Percentiles rank a stretch among this genome's conserved stretches.
These are phyloP conservation scores for Aspergillus carlsbadensis DNA, from an alignment of 495 filamentous ascomycete genomes.

Conservation along the genomic window DNA sequence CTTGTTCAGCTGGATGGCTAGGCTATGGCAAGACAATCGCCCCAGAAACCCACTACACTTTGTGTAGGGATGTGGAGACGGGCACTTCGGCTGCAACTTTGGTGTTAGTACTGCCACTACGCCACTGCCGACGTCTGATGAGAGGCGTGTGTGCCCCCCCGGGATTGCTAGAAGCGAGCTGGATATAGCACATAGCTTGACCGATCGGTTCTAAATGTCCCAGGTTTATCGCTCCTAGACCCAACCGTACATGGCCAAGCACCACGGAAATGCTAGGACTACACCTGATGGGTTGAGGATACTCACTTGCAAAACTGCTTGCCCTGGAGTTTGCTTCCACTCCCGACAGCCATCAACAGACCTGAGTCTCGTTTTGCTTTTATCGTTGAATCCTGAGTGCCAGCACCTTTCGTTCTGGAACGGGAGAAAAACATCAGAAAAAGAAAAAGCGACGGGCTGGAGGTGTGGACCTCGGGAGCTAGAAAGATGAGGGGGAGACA, in stretches of 20 bases:
- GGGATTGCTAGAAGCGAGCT: not conserved
- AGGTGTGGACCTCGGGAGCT: not conserved
- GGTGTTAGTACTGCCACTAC: not conserved
- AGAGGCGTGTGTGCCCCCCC: not conserved
- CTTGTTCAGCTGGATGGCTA: no score
- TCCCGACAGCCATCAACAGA: conserved; percentile 17
- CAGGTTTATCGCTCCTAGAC: no score
- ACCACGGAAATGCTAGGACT: not conserved
- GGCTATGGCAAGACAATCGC: no score
- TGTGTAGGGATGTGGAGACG: not conserved
- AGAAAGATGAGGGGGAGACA: not conserved
- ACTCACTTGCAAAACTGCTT: conserved; percentile 6
- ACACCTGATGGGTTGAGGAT: conserved; percentile 5
- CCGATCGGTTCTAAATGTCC: no score
- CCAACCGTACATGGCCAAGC: not conserved
- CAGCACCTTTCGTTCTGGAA: not conserved
- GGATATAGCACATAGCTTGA: no score
- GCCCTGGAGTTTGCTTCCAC: conserved; percentile 11
- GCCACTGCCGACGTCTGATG: not conserved
- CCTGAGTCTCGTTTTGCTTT: conserved; percentile 10
- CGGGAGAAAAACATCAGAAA: not conserved
- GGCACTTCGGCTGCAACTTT: not conserved
- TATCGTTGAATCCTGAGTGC: not conserved
- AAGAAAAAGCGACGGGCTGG: not conserved
- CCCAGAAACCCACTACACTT: not conserved